Conservation (phyloP, 2,329 filamentous ascomycete genomes). For the Thyridium curvatum region DNA sequence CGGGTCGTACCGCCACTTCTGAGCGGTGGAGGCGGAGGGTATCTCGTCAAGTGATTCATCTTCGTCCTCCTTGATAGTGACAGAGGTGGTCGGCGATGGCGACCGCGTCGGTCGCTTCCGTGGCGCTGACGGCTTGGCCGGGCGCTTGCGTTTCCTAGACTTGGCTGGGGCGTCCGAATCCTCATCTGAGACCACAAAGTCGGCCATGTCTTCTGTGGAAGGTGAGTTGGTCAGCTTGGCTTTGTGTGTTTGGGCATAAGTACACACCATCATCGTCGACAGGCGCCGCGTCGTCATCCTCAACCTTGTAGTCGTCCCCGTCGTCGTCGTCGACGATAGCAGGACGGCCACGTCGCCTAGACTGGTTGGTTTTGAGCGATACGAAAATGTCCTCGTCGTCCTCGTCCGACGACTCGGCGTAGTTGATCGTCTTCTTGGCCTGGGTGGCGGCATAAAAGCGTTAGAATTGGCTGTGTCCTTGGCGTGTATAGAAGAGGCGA, state of each 20-base stretch:
- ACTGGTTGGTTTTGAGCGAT: constrained; percentile 29
- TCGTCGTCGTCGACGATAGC: constrained; percentile 60
- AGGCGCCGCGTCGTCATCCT: constrained; percentile 56
- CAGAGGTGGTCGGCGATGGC: constrained; percentile 22
- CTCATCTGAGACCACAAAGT: constrained; percentile 79
- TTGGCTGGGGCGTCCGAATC: constrained; percentile 62
- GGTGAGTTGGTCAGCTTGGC: not conserved
- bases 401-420: constrained; percentile 79
- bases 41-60: constrained; percentile 50
- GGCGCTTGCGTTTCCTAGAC: constrained; percentile 72
- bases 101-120: constrained; percentile 59
- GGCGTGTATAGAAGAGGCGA: too few relatives aligned
- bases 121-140: constrained; percentile 40
- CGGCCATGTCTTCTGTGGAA: constrained; percentile 63
- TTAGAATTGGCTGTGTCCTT: too few relatives aligned
- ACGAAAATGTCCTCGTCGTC: constrained; percentile 69
- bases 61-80: constrained; percentile 31
- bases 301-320: constrained; percentile 66
- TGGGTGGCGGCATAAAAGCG: too few relatives aligned
- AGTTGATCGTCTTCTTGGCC: constrained; percentile 56
- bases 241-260: constrained; percentile 2
- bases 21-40: constrained; percentile 61
- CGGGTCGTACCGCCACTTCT: constrained; percentile 70
- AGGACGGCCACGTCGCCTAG: constrained; percentile 39
- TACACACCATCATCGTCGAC: constrained; percentile 56